Evolutionary conservation across 441 rosid species (phyloP), one percentile per base, ranked within the genome.

Genomic region (Sinapis alba): DNA sequence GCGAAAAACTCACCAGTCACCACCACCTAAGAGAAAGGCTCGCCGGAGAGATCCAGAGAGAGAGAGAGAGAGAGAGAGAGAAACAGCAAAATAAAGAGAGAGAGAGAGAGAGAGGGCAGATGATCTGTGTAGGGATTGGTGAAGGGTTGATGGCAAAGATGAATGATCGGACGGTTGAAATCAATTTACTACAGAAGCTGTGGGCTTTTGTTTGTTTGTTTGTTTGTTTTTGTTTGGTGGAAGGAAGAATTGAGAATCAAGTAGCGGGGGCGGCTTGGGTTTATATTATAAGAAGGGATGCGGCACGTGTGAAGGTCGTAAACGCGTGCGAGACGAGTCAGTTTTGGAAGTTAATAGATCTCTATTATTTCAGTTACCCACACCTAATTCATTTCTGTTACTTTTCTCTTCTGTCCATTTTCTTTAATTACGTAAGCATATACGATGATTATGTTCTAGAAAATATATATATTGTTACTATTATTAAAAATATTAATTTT

Each of bases 81-180:
- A 69, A 10, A 69, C 45, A 60, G 41, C 21, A 47, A 26, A 23
- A 56, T 54, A 56, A 16, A 50, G 20, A 12, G 26, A 66, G 18
- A 57, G 59, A 43, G 41, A 50, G 41, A 65, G 45, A 65, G 12
- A 15, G 62, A 15, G 2, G 73, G 11, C 12, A 15, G 47, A 26
- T 5, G 75, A 77, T 45, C 54, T 65, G 68, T 57, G 71, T 11
- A 57, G 56, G n/a, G 77, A 72, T 67, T 51, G 73, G 72, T 77
- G 76, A 65, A 77, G 63, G 72, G 73, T 20, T 71, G 64, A 71
- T 12, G 36, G 73, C 28, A 34, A 36, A 59, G 68, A 34, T 50
- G 59, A 20, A 62, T 28, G 71, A 78, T 78, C 81, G 70, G 71
- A 78, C 74, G 81, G 81, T 32, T 61, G 65, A 60, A 1, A 78